Evolutionary conservation across 1,284 basidiomycete genomes (phyloP).

Genomic region (Leccinum subrobustum): DNA sequence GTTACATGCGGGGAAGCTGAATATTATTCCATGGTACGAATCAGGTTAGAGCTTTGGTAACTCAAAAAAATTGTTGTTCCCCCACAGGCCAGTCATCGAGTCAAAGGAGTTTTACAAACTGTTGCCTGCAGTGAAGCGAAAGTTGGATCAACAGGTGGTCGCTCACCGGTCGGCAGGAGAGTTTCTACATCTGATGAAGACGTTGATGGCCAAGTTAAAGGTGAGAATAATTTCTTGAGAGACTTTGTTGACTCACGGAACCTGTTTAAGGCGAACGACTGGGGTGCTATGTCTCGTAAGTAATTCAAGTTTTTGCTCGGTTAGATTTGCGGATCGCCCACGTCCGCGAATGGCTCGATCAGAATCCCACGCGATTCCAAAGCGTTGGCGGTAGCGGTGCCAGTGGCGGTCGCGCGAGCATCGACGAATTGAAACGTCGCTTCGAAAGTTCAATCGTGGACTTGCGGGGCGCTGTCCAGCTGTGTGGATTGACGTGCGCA

Average conservation of each 20-base stretch:
- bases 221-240: constrained; percentile 27
- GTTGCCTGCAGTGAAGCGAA: constrained; percentile 46
- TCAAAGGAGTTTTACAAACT: constrained; percentile 56
- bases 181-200: constrained; percentile 58
- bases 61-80: too few relatives aligned
- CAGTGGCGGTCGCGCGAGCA: constrained; percentile 37
- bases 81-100: constrained; percentile 58
- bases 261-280: constrained; percentile 51
- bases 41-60: background rate
- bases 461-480: constrained; percentile 43
- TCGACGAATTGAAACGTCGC: constrained; percentile 45
- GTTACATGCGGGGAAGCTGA: constrained; percentile 51
- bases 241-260: background rate
- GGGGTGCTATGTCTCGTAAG: constrained; percentile 61
- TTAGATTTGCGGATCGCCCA: constrained; percentile 41
- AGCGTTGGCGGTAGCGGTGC: constrained; percentile 5
- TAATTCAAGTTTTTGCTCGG: background rate
- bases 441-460: constrained; percentile 44
- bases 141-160: constrained; percentile 45
- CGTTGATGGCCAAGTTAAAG: constrained; percentile 67
- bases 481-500: constrained; percentile 48
- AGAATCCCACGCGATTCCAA: constrained; percentile 49
- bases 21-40: constrained; percentile 51
- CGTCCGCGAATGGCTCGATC: constrained; percentile 49
- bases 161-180: constrained; percentile 52